Percentiles rank a stretch among this genome's conserved stretches.
These are phyloP conservation scores for Cyclostephanos tholiformis DNA, from an alignment of 108 stramenopile genomes.

Conservation along the genomic window DNA sequence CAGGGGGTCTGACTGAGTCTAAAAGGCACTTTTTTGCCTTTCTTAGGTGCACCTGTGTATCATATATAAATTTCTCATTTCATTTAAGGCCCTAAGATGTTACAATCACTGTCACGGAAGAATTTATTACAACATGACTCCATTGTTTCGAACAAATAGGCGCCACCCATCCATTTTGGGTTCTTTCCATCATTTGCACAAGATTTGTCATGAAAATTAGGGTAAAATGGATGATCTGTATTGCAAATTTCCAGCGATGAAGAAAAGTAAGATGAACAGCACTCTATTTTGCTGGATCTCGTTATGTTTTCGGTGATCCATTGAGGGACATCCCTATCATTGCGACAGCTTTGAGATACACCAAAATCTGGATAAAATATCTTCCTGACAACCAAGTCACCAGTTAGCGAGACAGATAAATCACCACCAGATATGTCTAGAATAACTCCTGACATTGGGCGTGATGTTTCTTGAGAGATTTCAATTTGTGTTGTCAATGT, in stretches of 20 bases:
- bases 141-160: conserved; percentile 11
- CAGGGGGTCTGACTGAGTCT: no score
- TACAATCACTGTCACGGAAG: conserved; percentile 15
- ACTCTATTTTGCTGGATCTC: not conserved
- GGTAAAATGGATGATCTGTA: conserved; percentile 19
- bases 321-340: conserved; percentile 9
- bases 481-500: no score
- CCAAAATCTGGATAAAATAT: conserved; percentile 24
- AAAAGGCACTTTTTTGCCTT: no score
- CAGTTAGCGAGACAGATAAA: no score
- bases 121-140: conserved; percentile 25
- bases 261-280: conserved; percentile 17
- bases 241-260: not conserved
- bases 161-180: conserved; percentile 26
- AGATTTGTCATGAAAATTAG: conserved; percentile 11
- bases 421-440: not conserved
- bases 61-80: no score
- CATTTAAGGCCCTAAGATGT: not conserved
- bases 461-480: no score
- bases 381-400: no score
- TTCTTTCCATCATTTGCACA: conserved; percentile 36
- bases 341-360: conserved; percentile 10
- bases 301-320: conserved; percentile 9
- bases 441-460: not conserved
- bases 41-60: no score